Base-by-base conservation (phyloP, 306 rosid species). In the Fagus sylvatica region DNA sequence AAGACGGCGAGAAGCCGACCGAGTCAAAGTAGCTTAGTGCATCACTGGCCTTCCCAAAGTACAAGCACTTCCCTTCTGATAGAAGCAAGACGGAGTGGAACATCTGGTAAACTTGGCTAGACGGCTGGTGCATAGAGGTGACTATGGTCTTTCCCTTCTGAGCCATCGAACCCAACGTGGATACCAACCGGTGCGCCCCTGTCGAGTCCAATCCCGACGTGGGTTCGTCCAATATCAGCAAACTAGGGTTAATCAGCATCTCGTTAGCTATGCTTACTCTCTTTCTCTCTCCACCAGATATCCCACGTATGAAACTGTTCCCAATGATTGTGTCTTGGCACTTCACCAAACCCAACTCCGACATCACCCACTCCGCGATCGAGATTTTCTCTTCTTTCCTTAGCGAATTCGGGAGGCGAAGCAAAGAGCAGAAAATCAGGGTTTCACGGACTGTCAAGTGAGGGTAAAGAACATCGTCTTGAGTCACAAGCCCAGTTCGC, bases 191-290 rank as follows among this genome's bases (percentile, higher is more conserved):
- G 43, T 94, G 86, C 19, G 98, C 97, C 49, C 90, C 90, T 46
- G 98, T 94, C 2, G 98, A 91, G 84, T 94, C 98, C 43, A 94
- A 32, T 0, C 98, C 98, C 7, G 98, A 94, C 2, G 98, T 94
- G 2, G 98, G 98, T 53, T 94, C 98, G 71, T 94, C 98, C 34
- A 94, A 77, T 0, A 94, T 76, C 78, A 94, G 70, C 55, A 91
- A 55, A 34, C 90, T 88, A 1, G 98, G 98, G 30, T 90, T 90
- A 36, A 91, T 72, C 54, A 94, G 77, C 94, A 94, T 85, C 91
- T 94, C 98, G 72, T 90, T 96, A 1, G 85, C 98, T 56, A 94
- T 90, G 70, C 98, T 89, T 72, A 94, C 98, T 8, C 98, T 78
- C 79, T 94, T 94, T 68, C 97, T 10, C 73, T 94, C 98, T 11